Percentiles rank a stretch among this genome's conserved stretches.
phyloP scores from a whole-genome alignment of 2,329 filamentous ascomycete species.

The Aspergillaceae sp. region DNA sequence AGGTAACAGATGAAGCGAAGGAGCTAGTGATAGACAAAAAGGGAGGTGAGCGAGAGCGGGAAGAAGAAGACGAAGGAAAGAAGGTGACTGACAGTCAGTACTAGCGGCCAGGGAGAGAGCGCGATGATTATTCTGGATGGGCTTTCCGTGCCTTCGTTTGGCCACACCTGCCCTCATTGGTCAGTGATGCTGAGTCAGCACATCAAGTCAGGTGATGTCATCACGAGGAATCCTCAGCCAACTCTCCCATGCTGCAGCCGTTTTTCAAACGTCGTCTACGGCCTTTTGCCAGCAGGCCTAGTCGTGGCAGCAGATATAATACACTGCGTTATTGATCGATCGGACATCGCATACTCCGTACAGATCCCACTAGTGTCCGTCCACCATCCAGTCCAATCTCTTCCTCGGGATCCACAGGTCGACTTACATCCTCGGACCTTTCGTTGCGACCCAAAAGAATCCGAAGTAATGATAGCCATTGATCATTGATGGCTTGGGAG shows the following conservation, averaged over 20 bases:
- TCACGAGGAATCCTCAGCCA: neutral
- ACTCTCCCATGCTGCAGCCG: too few species aligned
- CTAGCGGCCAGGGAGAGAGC: neutral
- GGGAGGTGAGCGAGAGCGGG: neutral
- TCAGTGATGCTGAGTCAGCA: constrained; percentile 15
- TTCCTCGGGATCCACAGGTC: constrained; percentile 1
- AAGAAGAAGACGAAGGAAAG: constrained; percentile 1
- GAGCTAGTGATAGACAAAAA: neutral
- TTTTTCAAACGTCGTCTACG: too few species aligned
- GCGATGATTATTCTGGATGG: neutral
- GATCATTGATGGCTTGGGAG: neutral
- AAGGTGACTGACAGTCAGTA: neutral
- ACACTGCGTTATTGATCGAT: neutral
- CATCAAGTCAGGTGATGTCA: constrained; percentile 26
- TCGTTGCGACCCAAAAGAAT: neutral
- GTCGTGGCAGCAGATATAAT: too few species aligned
- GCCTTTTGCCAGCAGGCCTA: too few species aligned
- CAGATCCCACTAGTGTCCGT: neutral
- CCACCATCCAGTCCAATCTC: neutral
- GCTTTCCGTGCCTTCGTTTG: constrained; percentile 10
- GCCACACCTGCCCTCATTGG: constrained; percentile 10
- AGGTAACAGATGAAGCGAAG: constrained; percentile 5
- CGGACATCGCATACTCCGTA: neutral
- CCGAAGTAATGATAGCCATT: neutral
- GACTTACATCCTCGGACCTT: neutral